Evolutionary conservation across 179 eudicot genomes (phyloP).

Genomic region (Beta corolliflora): DNA sequence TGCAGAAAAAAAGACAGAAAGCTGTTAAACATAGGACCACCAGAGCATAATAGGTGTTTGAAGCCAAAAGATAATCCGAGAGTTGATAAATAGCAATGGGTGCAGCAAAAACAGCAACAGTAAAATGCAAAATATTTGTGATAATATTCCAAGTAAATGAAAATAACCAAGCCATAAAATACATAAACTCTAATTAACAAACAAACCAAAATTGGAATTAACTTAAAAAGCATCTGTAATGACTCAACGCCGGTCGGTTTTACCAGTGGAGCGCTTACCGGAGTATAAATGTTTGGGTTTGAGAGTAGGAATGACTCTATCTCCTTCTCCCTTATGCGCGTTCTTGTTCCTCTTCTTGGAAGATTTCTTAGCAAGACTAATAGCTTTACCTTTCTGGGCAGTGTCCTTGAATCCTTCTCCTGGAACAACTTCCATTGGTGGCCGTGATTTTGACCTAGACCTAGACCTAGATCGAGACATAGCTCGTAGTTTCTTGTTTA

Average conservation of each 20-base stretch:
- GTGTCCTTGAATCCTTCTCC: constrained; percentile 85
- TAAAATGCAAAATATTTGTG: background rate
- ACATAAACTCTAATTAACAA: background rate
- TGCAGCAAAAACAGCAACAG: background rate
- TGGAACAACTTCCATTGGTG: constrained; percentile 66
- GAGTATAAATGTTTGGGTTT: constrained; percentile 79
- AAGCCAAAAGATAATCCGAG: too few relatives aligned
- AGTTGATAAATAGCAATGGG: background rate
- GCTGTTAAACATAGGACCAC: too few relatives aligned
- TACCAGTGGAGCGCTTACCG: constrained; percentile 79
- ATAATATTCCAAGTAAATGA: background rate
- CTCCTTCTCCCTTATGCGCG: constrained; percentile 76
- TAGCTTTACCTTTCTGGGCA: constrained; percentile 70
- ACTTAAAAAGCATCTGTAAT: constrained; percentile 16
- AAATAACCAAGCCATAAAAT: background rate
- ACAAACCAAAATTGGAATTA: constrained; percentile 16
- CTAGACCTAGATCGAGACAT: constrained; percentile 56
- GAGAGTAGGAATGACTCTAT: constrained; percentile 67
- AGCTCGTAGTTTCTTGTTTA: constrained; percentile 66
- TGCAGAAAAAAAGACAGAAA: too few relatives aligned
- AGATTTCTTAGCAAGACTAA: constrained; percentile 51
- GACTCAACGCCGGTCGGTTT: constrained; percentile 71
- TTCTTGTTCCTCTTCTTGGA: constrained; percentile 65
- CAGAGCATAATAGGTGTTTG: too few relatives aligned
- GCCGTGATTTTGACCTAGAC: constrained; percentile 58